Evolutionary conservation across 345 rosid species (phyloP), one percentile per base, ranked within the genome.

Genomic region (Ceriops tagal): DNA sequence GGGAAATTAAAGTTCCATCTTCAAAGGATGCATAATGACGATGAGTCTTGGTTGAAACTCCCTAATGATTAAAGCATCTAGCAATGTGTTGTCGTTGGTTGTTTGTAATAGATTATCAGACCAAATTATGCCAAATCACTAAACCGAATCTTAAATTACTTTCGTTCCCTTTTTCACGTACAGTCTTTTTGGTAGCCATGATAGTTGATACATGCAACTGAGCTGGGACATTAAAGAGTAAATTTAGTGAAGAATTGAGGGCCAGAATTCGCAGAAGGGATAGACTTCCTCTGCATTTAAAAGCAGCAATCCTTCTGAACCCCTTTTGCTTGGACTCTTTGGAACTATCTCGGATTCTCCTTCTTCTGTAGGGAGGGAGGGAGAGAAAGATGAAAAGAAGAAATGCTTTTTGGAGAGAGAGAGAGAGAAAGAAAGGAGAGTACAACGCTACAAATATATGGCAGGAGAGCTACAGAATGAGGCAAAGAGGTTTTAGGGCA

Each of bases 341-440:
- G 57, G 53, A 37, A 78, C 62, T 65, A 63, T 83, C 73, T 76
- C 71, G 81, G 87, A 83, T 83, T 83, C 87, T 76, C 70, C 56
- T 1, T 55, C 20, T 27, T 43, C 49, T 11, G 49, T 13, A 13
- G 64, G 70, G 79, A 5, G 34, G 5, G 26, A 63, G 70, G 46
- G 65, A 53, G 56, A 69, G 53, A 73, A 26, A 53, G 59, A 43
- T 13, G 5, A 11, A 43, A 43, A 43, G 49, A 43, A 43, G 49
- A 43, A 43, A 43, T 43, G 49, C 49, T 43, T 43, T 43, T 43
- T 43, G 49, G 18, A 3, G 49, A 43, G 49, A 43, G 19, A 43
- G 47, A 39, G 43, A 39, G 46, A 39, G 46, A 31, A 34, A 34
- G 37, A 34, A 34, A 34, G 8, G 8, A 34, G 37, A 34, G 37